Percentiles rank a stretch among this genome's conserved stretches.
These are phyloP conservation scores for Cystobasidium ongulense DNA, from an alignment of 768 basidiomycete species.

Conservation along the genomic window DNA sequence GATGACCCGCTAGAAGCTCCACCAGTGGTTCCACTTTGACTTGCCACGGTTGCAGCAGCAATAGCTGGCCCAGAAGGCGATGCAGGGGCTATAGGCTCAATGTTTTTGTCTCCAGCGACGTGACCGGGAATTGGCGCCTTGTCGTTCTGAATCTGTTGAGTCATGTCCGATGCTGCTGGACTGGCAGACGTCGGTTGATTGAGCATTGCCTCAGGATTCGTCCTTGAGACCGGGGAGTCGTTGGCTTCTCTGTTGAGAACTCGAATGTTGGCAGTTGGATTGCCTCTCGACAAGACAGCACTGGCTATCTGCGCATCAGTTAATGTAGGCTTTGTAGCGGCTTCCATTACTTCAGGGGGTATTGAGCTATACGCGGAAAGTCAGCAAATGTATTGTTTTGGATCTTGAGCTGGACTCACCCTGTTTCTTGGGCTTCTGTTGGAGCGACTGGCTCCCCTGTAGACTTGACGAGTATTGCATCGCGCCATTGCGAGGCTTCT, in stretches of 20 bases:
- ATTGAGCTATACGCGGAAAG: neutral
- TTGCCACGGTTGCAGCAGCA: neutral
- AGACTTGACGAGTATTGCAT: slow-evolving; percentile 14
- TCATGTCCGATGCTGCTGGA: slow-evolving; percentile 21
- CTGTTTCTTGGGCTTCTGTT: neutral
- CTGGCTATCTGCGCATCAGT: slow-evolving; percentile 30
- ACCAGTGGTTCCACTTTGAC: neutral
- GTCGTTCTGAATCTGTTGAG: slow-evolving; percentile 18
- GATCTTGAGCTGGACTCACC: neutral
- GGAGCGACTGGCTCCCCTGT: neutral
- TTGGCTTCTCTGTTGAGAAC: slow-evolving; percentile 8
- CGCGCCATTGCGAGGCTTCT: slow-evolving; percentile 18
- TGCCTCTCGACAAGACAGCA: slow-evolving; percentile 27
- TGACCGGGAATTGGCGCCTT: neutral
- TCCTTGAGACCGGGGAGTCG: neutral
- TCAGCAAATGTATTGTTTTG: neutral
- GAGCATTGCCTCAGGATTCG: neutral
- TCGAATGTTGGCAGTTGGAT: slow-evolving; percentile 6
- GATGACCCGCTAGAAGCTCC: neutral
- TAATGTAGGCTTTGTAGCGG: slow-evolving; percentile 10
- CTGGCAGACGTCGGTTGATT: slow-evolving; percentile 19
- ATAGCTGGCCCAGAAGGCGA: neutral
- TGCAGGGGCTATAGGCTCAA: neutral
- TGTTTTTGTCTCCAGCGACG: neutral
- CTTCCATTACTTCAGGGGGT: neutral